Percentiles rank a stretch among this genome's conserved stretches.
Conservation (phyloP, 805 yeast genomes). For the Brettanomyces sp. region DNA sequence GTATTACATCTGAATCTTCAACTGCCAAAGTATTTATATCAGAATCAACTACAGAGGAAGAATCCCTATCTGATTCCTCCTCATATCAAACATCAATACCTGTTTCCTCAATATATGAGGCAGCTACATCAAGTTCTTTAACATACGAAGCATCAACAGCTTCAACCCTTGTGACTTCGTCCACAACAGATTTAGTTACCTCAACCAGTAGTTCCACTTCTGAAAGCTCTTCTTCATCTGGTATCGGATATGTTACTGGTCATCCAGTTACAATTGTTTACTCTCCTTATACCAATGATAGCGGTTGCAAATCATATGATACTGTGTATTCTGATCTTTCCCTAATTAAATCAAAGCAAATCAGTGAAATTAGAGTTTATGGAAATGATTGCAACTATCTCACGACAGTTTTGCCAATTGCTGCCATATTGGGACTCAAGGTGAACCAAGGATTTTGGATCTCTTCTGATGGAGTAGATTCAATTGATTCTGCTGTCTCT, state of each 20-base stretch:
- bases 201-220: slow-evolving; percentile 17
- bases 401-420: slow-evolving; percentile 53
- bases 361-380: slow-evolving; percentile 62
- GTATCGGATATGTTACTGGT: slow-evolving; percentile 20
- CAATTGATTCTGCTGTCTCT: slow-evolving; percentile 52
- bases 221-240: slow-evolving; percentile 21
- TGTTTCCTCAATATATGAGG: neutral
- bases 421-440: slow-evolving; percentile 48
- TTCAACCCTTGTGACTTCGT: slow-evolving; percentile 11
- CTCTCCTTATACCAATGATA: slow-evolving; percentile 67
- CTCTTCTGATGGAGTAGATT: slow-evolving; percentile 49
- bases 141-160: slow-evolving; percentile 10
- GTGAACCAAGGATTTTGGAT: slow-evolving; percentile 90
- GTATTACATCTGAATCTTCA: no score
- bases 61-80: neutral
- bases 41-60: no score
- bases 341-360: slow-evolving; percentile 50
- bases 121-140: slow-evolving; percentile 6
- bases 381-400: slow-evolving; percentile 81
- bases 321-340: slow-evolving; percentile 51
- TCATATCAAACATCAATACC: neutral
- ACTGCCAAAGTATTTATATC: no score
- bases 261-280: slow-evolving; percentile 57
- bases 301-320: slow-evolving; percentile 53
- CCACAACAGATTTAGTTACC: slow-evolving; percentile 11